Conservation (phyloP, 2,329 filamentous ascomycete genomes). For the Diaporthe vexans region DNA sequence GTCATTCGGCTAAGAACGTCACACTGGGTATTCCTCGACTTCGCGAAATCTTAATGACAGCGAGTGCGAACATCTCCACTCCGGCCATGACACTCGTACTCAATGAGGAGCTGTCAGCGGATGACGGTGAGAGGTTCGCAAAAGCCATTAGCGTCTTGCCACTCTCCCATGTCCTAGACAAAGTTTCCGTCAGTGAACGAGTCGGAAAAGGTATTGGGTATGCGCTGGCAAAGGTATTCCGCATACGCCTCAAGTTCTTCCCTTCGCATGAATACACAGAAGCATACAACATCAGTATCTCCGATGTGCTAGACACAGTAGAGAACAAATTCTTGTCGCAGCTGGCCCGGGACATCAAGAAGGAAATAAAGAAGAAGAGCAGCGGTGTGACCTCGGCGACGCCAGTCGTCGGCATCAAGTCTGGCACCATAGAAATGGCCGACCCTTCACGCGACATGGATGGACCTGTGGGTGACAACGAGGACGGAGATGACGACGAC, state of each 20-base stretch:
- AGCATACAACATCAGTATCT: slow-evolving; percentile 85
- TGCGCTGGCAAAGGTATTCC: slow-evolving; percentile 85
- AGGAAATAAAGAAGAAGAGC: slow-evolving; percentile 87
- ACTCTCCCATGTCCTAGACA: slow-evolving; percentile 86
- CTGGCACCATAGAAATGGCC: slow-evolving; percentile 67
- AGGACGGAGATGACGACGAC: slow-evolving; percentile 73
- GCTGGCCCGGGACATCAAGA: slow-evolving; percentile 78
- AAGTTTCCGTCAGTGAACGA: slow-evolving; percentile 83
- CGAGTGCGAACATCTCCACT: slow-evolving; percentile 88
- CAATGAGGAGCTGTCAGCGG: slow-evolving; percentile 77
- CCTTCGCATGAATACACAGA: slow-evolving; percentile 84
- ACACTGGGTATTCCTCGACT: slow-evolving; percentile 97
- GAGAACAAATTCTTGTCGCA: slow-evolving; percentile 83
- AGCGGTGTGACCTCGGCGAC: slow-evolving; percentile 76
- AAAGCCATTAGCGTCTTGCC: slow-evolving; percentile 92
- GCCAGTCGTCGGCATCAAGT: slow-evolving; percentile 77
- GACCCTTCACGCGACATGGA: slow-evolving; percentile 51
- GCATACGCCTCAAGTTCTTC: slow-evolving; percentile 87
- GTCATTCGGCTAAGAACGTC: slow-evolving; percentile 98
- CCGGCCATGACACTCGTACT: slow-evolving; percentile 90
- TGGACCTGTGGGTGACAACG: slow-evolving; percentile 57
- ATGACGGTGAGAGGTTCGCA: slow-evolving; percentile 83
- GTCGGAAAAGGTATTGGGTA: slow-evolving; percentile 79
- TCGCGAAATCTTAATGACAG: slow-evolving; percentile 98
- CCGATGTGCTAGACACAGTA: slow-evolving; percentile 84